Evolutionary conservation across 257 asterid genomes (phyloP).

Genomic region (Solanum sitiens): DNA sequence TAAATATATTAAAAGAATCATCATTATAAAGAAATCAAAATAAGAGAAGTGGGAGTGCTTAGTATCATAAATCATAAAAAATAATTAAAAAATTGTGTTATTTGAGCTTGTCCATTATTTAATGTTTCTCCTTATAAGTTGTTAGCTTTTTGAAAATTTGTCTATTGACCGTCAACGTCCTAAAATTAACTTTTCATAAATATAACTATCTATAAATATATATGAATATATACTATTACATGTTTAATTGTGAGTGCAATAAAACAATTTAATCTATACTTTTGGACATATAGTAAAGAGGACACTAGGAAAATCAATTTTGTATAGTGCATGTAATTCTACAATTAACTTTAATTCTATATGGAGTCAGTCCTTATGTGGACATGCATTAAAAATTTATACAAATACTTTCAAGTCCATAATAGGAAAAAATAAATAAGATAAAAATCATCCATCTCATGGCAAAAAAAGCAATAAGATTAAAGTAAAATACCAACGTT

Average conservation of each 20-base stretch:
- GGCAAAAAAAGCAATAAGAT: neutral
- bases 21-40: too few relatives aligned
- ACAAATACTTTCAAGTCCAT: neutral
- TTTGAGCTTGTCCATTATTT: neutral
- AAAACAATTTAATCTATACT: neutral
- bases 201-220: too few relatives aligned
- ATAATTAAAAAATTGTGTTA: too few relatives aligned
- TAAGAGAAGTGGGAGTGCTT: neutral
- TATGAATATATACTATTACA: neutral
- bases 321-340: neutral
- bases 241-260: neutral
- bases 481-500: neutral
- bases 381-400: neutral
- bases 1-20: neutral
- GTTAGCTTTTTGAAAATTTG: neutral
- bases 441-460: neutral
- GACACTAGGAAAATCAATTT: neutral
- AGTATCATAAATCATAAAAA: neutral
- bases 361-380: neutral
- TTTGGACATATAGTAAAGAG: neutral
- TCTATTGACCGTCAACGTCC: neutral
- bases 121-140: neutral
- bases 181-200: neutral
- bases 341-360: neutral
- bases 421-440: neutral